A percentile compares a stretch with the other conserved stretches of the same genome.
Evolutionary conservation across 2,329 filamentous ascomycete species (phyloP).

Genomic region (Pezicula carpinea): DNA sequence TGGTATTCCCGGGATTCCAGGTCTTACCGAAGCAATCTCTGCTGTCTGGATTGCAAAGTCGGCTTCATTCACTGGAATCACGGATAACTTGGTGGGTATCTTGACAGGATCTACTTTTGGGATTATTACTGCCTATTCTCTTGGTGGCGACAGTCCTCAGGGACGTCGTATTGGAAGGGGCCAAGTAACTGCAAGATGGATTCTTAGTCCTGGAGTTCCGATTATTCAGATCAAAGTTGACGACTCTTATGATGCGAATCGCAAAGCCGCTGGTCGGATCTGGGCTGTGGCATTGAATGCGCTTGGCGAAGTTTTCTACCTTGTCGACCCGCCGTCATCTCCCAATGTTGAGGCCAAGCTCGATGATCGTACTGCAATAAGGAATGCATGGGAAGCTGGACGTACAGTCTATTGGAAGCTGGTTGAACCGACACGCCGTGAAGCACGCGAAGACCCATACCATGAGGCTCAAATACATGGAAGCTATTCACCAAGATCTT

Average conservation of each 20-base stretch:
- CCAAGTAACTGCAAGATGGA: conserved; percentile 83
- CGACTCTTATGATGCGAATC: conserved; percentile 70
- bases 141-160: conserved; percentile 52
- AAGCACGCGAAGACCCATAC: conserved; percentile 67
- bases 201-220: conserved; percentile 85
- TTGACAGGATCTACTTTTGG: conserved; percentile 80
- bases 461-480: conserved; percentile 63
- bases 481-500: conserved; percentile 76
- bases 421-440: conserved; percentile 71
- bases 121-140: conserved; percentile 74
- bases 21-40: conserved; percentile 66
- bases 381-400: conserved; percentile 74
- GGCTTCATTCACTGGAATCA: conserved; percentile 62
- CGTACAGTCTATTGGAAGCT: conserved; percentile 77
- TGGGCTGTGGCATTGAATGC: conserved; percentile 96
- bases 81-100: conserved; percentile 75
- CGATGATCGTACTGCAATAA: conserved; percentile 52
- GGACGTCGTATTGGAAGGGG: conserved; percentile 64
- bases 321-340: conserved; percentile 64
- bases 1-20: conserved; percentile 73
- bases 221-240: conserved; percentile 82
- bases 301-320: conserved; percentile 83
- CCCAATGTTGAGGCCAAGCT: conserved; percentile 39
- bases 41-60: conserved; percentile 91
- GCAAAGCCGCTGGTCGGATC: conserved; percentile 65